Base-by-base conservation (phyloP, 129 eudicot species). In the Flaveria brownii region DNA sequence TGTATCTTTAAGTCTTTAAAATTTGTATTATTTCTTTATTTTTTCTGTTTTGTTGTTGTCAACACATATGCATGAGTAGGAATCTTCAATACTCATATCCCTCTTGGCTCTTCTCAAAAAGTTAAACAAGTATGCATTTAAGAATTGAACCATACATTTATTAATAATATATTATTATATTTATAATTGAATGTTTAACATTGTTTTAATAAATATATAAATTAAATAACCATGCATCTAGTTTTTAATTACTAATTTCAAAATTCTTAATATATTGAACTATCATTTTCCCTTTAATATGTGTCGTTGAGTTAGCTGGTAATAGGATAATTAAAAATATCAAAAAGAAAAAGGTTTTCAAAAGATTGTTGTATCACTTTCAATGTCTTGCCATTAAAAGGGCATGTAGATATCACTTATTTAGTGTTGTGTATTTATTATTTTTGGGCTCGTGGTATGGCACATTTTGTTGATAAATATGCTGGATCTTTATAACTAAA, bases 261-360 rank as follows among this genome's bases (percentile, higher is more conserved):
- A 36, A 36, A 5, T 36, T 5, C 41, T 5, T 36, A 36, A 36
- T 5, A 36, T 52, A n/a, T 52, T 52, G 18, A 52, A 45, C 49
- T 45, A 45, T 45, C 49, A 45, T 10, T 45, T 12, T 45, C 49
- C 14, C 3, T 45, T 45, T 9, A 45, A 45, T 45, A 45, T 51
- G 66, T 72, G 76, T 72, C 50, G 55, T 54, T 54, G 76, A 52
- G 36, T 72, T 72, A 39, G 76, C 76, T 72, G 51, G 28, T 72
- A 33, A n/a, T 5, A 54, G 51, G 15, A 52, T 15, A n/a, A 54
- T 52, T 30, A 72, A 56, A 47, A 23, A 70, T 49, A 25, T 42
- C 41, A 36, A 36, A 36, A 36, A 70, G 28, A 51, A 22, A 70
- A 50, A 42, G 45, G 9, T 61, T 71, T 71, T 25, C 62, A 47